phyloP scores from a whole-genome alignment of 441 rosid genomes.

The Cnidoscolus chayamansa region DNA sequence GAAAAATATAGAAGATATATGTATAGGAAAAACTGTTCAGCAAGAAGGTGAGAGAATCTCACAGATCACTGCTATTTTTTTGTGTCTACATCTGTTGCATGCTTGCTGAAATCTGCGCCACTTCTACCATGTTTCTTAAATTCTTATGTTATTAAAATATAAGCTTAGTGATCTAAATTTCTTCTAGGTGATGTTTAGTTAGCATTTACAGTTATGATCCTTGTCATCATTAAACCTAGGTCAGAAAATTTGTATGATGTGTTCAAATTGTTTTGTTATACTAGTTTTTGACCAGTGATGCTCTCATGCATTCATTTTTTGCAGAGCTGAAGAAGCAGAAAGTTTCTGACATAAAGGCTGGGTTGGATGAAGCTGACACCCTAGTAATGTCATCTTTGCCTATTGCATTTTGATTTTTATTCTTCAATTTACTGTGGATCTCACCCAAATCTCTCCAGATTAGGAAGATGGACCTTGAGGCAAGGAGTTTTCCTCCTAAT shows the following conservation, averaged over 20 bases:
- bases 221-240: background rate
- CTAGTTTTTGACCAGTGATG: conserved; percentile 12
- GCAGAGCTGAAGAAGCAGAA: conserved; percentile 82
- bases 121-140: background rate
- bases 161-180: background rate
- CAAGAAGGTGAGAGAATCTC: background rate
- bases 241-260: background rate
- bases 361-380: conserved; percentile 64
- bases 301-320: conserved; percentile 12
- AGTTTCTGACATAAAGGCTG: conserved; percentile 57
- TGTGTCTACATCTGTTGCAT: background rate
- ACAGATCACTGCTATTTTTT: background rate
- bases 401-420: background rate
- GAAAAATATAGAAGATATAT: background rate
- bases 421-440: background rate
- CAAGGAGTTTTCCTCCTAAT: conserved; percentile 73
- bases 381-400: conserved; percentile 42
- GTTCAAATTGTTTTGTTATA: background rate
- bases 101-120: background rate
- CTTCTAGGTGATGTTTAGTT: background rate
- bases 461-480: conserved; percentile 89
- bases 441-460: conserved; percentile 37
- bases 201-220: background rate
- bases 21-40: background rate
- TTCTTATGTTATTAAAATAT: background rate